phyloP scores from a whole-genome alignment of 495 filamentous ascomycete species.

The Talaromyces trachyspermus region DNA sequence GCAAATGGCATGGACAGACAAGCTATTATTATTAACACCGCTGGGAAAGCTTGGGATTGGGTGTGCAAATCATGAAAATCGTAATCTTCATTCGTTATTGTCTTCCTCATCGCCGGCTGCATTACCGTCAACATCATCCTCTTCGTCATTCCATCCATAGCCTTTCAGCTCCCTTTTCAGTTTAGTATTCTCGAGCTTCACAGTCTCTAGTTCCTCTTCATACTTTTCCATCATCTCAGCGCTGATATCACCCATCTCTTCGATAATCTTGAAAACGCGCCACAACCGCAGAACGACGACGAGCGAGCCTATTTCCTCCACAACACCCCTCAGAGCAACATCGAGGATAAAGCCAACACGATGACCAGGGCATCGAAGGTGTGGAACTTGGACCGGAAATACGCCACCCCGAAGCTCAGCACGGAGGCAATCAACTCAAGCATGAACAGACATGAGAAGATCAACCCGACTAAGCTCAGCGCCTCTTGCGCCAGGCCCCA shows the following conservation, averaged over 20 bases:
- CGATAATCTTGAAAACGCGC: slow-evolving; percentile 62
- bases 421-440: slow-evolving; percentile 47
- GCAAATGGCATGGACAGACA: too few species aligned
- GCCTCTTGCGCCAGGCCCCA: slow-evolving; percentile 28
- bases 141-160: slow-evolving; percentile 3
- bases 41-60: too few species aligned
- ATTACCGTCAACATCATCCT: slow-evolving; percentile 10
- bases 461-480: slow-evolving; percentile 37
- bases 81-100: slow-evolving; percentile 1
- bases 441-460: slow-evolving; percentile 55
- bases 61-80: neutral
- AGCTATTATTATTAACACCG: too few species aligned
- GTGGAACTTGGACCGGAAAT: slow-evolving; percentile 55
- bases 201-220: slow-evolving; percentile 27
- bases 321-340: slow-evolving; percentile 45
- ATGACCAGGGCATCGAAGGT: slow-evolving; percentile 58
- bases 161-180: slow-evolving; percentile 29
- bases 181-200: slow-evolving; percentile 39
- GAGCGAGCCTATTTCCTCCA: slow-evolving; percentile 54
- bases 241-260: slow-evolving; percentile 54
- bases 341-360: slow-evolving; percentile 50
- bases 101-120: slow-evolving; percentile 4
- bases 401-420: slow-evolving; percentile 49
- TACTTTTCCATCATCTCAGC: slow-evolving; percentile 46
- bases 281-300: slow-evolving; percentile 58